These are phyloP conservation scores for Aspergillus wentii DNA, from an alignment of 495 filamentous ascomycete species.

Conservation along the genomic window DNA sequence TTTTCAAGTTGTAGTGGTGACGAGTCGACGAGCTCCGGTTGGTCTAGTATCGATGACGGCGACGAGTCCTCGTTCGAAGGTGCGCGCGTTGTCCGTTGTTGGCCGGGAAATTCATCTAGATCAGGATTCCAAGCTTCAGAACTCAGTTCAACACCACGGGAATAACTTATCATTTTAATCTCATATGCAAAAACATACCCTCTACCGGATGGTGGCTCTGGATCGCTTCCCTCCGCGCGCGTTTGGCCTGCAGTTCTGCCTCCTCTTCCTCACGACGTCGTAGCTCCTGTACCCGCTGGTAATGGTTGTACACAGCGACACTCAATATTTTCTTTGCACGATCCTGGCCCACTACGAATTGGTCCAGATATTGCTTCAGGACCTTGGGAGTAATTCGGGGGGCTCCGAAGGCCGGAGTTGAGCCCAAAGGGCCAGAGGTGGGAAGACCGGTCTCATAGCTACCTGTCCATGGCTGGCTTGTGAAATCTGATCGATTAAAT, in stretches of 20 bases:
- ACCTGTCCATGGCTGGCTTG: slow-evolving; percentile 61
- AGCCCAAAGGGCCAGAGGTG: slow-evolving; percentile 52
- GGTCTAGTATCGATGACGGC: slow-evolving; percentile 21
- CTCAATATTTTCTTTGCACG: slow-evolving; percentile 93
- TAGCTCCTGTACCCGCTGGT: slow-evolving; percentile 78
- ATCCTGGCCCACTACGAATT: slow-evolving; percentile 94
- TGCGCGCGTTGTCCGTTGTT: slow-evolving; percentile 54
- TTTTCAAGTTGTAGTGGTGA: slow-evolving; percentile 82
- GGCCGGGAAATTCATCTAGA: slow-evolving; percentile 79
- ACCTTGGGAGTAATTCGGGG: slow-evolving; percentile 72
- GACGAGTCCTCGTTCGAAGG: slow-evolving; percentile 20
- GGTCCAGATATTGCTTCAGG: slow-evolving; percentile 87
- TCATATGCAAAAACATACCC: slow-evolving; percentile 33
- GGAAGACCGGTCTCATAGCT: slow-evolving; percentile 70
- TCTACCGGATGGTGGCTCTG: slow-evolving; percentile 46
- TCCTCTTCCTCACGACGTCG: slow-evolving; percentile 72
- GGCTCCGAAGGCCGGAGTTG: slow-evolving; percentile 57
- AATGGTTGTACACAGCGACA: slow-evolving; percentile 95
- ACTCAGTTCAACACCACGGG: slow-evolving; percentile 3
- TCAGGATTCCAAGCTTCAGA: slow-evolving; percentile 2
- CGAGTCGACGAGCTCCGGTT: slow-evolving; percentile 42
- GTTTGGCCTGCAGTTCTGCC: slow-evolving; percentile 53
- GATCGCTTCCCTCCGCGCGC: slow-evolving; percentile 42
- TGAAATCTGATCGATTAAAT: slow-evolving; percentile 60
- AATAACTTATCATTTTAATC: slow-evolving; percentile 1